Percentiles rank a stretch among this genome's conserved stretches.
phyloP scores from a whole-genome alignment of 805 yeast genomes.

The Candida nanaspora region DNA sequence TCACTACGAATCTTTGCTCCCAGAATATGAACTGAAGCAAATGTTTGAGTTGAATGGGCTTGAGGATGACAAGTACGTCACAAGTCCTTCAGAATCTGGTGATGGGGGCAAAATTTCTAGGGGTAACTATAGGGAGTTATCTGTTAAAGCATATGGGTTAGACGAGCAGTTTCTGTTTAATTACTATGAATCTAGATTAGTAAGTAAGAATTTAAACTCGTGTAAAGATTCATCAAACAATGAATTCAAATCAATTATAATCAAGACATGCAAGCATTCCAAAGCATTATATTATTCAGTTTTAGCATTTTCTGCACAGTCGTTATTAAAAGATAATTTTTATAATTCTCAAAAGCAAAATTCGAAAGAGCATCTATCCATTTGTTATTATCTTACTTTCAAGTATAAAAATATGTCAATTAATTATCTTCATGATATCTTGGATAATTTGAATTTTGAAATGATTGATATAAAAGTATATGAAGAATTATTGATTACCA shows the following conservation, averaged over 20 bases:
- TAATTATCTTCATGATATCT: conserved; percentile 17
- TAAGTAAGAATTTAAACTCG: conserved; percentile 18
- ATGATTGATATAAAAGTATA: conserved; percentile 7
- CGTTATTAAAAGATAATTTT: conserved; percentile 1
- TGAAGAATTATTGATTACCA: conserved; percentile 22
- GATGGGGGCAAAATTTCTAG: no score
- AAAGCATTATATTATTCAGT: conserved; percentile 19
- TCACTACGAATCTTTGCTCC: conserved; percentile 1
- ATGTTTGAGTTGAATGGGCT: conserved; percentile 4
- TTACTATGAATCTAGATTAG: conserved; percentile 15
- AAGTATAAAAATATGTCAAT: conserved; percentile 24
- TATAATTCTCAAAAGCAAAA: neutral
- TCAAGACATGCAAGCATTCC: conserved; percentile 19
- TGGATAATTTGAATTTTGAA: conserved; percentile 16
- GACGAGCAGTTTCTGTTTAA: conserved; percentile 14
- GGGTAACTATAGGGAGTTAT: neutral
- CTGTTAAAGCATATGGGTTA: conserved; percentile 1
- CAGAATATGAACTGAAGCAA: conserved; percentile 2
- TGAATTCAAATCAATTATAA: conserved; percentile 20
- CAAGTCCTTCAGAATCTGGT: no score
- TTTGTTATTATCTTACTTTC: conserved; percentile 4
- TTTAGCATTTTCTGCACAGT: conserved; percentile 10
- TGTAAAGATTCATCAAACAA: conserved; percentile 12
- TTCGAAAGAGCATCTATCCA: neutral
- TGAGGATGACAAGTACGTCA: no score